These are phyloP conservation scores for Phytophthora sansomeana DNA, from an alignment of 352 stramenopile species.

Conservation along the genomic window DNA sequence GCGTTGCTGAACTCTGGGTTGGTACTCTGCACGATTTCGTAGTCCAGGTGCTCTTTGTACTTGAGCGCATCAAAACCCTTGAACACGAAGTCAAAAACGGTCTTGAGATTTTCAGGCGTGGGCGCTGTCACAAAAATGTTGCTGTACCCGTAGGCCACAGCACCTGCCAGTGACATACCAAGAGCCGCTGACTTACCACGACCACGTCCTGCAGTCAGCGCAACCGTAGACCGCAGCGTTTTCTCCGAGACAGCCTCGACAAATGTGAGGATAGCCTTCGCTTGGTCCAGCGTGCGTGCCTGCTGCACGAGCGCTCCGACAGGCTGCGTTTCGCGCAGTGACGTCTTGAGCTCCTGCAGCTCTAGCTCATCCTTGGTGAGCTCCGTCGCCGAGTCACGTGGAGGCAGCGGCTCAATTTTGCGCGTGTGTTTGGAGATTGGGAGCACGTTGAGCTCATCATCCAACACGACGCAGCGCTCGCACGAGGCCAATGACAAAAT, in stretches of 20 bases:
- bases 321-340: constrained; percentile 95
- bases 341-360: constrained; percentile 95
- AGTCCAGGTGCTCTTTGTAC: constrained; percentile 99
- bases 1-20: constrained; percentile 88
- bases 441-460: constrained; percentile 99
- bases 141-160: constrained; percentile 91
- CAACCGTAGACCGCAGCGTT: constrained; percentile 93
- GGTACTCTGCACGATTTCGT: constrained; percentile 92
- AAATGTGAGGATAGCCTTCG: constrained; percentile 97
- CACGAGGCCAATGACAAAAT: constrained; percentile 97
- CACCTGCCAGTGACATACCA: constrained; percentile 89
- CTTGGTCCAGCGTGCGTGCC: constrained; percentile 96
- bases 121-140: constrained; percentile 98
- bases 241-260: constrained; percentile 98
- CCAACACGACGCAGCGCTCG: constrained; percentile 96
- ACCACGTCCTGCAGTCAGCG: constrained; percentile 93
- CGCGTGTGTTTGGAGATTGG: constrained; percentile 94
- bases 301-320: constrained; percentile 96
- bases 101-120: constrained; percentile 98
- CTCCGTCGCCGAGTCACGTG: constrained; percentile 61
- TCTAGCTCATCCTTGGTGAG: constrained; percentile 87
- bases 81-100: constrained; percentile 99
- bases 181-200: constrained; percentile 98
- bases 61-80: constrained; percentile 94
- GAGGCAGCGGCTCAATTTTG: constrained; percentile 88